Evolutionary conservation across 192 early-diverging fungal genomes (phyloP), one percentile per base, ranked within the genome.

Genomic region (Coemansia sp.): DNA sequence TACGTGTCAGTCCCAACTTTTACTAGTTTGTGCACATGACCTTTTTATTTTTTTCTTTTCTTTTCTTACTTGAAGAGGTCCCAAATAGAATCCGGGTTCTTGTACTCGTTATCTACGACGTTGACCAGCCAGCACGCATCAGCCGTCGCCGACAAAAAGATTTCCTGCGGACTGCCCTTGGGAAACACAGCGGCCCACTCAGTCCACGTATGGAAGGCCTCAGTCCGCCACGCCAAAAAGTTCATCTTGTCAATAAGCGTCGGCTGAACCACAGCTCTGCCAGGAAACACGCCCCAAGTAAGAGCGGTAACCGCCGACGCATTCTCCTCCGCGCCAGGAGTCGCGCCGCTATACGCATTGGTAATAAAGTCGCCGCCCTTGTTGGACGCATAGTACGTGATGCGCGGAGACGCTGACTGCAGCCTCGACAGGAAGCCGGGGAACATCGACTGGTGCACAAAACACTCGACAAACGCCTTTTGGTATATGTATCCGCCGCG

Each of bases 241-340:
- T 87, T 90, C 46, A 84, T 87, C 60, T 90, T 74, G 67, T 99
- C 98, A n/a, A 99, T 95, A 49, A 97, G 84, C 17, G 98, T 97
- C 6, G 96, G 95, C 82, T 99, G 96, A 22, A 98, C 85, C 53
- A 99, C 91, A 67, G 96, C 94, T 49, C 94, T 91, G 46, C 96
- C 96, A 6, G 95, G 94, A 83, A 99, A 99, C 9, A 99, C 96
- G 49, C 98, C 98, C 98, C 98, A 99, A 2, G 98, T 98, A 5
- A 99, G 90, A 12, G 94, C 96, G 1, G 82, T 83, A 15, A 42
- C 74, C 0, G n/a, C n/a, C n/a, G n/a, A n/a, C n/a, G 65, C 74
- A 6, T 59, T 43, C 9, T 60, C 27, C 1, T 49, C 56, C 3
- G 59, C 65, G 22, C 41, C 49, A 24, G 46, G 47, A 25, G 35